Conservation (phyloP, 2,329 filamentous ascomycete species). For the Alternaria dauci region DNA sequence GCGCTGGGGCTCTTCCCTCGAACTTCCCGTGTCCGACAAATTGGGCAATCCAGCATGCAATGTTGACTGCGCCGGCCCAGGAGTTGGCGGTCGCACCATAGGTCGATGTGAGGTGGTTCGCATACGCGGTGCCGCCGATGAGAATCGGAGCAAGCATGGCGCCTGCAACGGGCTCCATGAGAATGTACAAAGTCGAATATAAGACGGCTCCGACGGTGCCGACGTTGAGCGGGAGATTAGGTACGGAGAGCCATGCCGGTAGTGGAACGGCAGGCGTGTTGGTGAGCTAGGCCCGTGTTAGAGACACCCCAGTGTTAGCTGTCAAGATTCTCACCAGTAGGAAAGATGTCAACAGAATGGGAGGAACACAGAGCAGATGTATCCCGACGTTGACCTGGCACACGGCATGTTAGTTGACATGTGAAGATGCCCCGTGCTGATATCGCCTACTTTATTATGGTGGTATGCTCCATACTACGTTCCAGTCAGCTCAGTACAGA, state of each 20-base stretch:
- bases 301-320: not conserved
- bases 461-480: slow-evolving; percentile 83
- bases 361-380: slow-evolving; percentile 80
- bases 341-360: slow-evolving; percentile 76
- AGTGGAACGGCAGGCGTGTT: slow-evolving; percentile 64
- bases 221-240: slow-evolving; percentile 67
- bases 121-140: slow-evolving; percentile 75
- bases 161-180: slow-evolving; percentile 94
- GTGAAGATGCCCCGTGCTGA: slow-evolving; percentile 13
- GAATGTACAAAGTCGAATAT: slow-evolving; percentile 83
- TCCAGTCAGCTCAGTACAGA: slow-evolving; percentile 22
- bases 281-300: slow-evolving; percentile 57
- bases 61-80: slow-evolving; percentile 72
- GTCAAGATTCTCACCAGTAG: slow-evolving; percentile 67
- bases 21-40: slow-evolving; percentile 92
- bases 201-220: slow-evolving; percentile 66
- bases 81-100: slow-evolving; percentile 68
- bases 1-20: slow-evolving; percentile 85
- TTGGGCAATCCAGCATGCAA: slow-evolving; percentile 84
- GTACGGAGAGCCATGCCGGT: slow-evolving; percentile 62
- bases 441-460: slow-evolving; percentile 68
- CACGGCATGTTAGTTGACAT: slow-evolving; percentile 35
- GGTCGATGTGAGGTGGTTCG: slow-evolving; percentile 75
- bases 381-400: slow-evolving; percentile 76
- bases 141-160: slow-evolving; percentile 78